A percentile compares a stretch with the other conserved stretches of the same genome.
These are phyloP conservation scores for Cystofilobasidium capitatum DNA, from an alignment of 768 basidiomycete species.

Conservation along the genomic window DNA sequence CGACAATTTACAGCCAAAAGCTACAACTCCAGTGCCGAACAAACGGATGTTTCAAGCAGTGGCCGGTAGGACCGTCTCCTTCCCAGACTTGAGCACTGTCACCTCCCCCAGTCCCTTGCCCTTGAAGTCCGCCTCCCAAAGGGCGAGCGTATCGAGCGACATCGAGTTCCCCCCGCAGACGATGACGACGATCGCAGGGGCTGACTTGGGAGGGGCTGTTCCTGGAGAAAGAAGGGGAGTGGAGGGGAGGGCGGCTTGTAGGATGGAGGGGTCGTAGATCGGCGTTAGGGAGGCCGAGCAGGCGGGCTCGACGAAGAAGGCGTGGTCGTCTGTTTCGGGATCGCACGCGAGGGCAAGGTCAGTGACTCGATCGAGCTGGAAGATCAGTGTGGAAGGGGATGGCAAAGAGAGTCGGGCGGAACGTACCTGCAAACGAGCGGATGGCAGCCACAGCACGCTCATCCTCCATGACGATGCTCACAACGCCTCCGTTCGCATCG, in stretches of 20 bases:
- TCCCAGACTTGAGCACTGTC: no score
- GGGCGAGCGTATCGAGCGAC: not conserved
- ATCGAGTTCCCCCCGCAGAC: slow-evolving; percentile 7
- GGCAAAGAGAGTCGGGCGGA: not conserved
- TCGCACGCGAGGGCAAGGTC: not conserved
- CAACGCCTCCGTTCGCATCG: not conserved
- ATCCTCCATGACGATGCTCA: slow-evolving; percentile 5
- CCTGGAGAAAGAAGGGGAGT: not conserved
- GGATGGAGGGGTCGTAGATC: not conserved
- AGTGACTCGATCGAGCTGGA: not conserved
- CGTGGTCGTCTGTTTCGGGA: not conserved
- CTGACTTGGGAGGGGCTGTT: not conserved
- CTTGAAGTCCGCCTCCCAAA: slow-evolving; percentile 5
- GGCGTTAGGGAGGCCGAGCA: not conserved
- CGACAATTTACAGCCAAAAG: no score
- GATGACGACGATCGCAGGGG: not conserved
- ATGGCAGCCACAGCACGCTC: not conserved
- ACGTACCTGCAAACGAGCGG: not conserved
- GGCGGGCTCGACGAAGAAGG: slow-evolving; percentile 2
- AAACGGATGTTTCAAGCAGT: no score
- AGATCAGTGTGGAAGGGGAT: not conserved
- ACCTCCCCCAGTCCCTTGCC: no score
- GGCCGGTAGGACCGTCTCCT: no score
- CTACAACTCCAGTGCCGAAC: no score
- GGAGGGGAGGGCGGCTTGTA: not conserved